Base-by-base conservation (phyloP, 2,329 filamentous ascomycete genomes). In the Fusarium mundagurra region DNA sequence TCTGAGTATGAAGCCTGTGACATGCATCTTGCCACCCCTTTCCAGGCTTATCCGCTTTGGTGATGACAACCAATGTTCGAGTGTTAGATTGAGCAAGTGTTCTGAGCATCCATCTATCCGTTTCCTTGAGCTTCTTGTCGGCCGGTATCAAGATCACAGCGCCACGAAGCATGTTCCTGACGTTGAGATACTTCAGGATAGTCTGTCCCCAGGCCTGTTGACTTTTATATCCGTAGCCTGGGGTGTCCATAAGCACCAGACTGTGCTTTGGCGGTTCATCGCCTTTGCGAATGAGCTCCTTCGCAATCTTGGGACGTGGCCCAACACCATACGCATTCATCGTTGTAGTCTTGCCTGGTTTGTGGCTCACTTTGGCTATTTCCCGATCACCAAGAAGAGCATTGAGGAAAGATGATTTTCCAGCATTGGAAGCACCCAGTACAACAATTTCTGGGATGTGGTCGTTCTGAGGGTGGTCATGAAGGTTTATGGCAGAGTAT, bases 401-500 rank as follows among this genome's bases (percentile, higher is more conserved):
- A 79, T 97, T 97, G 83, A 97, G 92, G 75, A 97, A 93, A 22
- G 94, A 94, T 4, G 94, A 96, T 82, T 97, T 97, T 79, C 94
- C 94, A 47, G 95, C 94, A 80, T 97, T 97, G 74, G 94, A 95
- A 77, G 95, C 94, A 48, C 94, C 94, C 43, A 97, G 90, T 51
- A 97, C 88, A 79, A 94, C 92, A 58, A 97, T 89, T 73, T 91
- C 89, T 50, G 89, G 89, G 8, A 86, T 82, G 70, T 84, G 83
- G 31, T 84, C 85, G 79, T 90, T 90, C 76, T 84, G 78, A 36
- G 83, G 84, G 67, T 90, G 84, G 76, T 88, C 78, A 61, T 85
- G 83, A 71, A 89, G 85, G 50, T 79, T 76, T 43, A 84, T 84
- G 24, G 86, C 86, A 22, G 86, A 86, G 82, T 88, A 89, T 72